These are phyloP conservation scores for Sordariomycetes sp. DNA, from an alignment of 2,329 filamentous ascomycete species.

Conservation along the genomic window DNA sequence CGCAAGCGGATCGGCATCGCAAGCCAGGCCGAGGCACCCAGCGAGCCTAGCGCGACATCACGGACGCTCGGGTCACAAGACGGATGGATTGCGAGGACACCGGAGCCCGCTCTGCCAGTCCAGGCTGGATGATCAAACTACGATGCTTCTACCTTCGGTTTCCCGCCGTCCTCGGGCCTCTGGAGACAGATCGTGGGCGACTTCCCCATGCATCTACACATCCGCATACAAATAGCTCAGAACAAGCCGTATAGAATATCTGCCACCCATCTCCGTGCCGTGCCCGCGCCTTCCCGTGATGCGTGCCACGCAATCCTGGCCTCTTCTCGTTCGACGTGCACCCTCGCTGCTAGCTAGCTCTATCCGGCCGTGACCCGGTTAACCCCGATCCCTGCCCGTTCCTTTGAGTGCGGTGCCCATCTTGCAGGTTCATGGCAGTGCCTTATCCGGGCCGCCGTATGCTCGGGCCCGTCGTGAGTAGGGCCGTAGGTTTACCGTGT, in stretches of 20 bases:
- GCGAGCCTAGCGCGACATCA: background rate
- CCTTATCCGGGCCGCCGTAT: no score
- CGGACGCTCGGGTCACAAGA: background rate
- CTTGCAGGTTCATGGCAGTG: no score
- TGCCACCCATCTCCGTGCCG: conserved; percentile 64
- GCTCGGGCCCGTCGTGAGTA: no score
- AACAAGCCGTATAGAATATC: conserved; percentile 60
- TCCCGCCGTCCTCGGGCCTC: conserved; percentile 23
- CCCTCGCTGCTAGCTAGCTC: conserved; percentile 38
- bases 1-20: background rate
- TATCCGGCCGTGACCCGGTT: conserved; percentile 42
- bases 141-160: background rate
- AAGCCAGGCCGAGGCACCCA: background rate
- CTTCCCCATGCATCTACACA: conserved; percentile 54
- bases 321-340: conserved; percentile 28
- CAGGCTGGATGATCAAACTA: background rate
- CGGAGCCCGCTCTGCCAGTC: background rate
- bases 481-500: no score
- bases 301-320: conserved; percentile 51
- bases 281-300: conserved; percentile 43
- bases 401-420: no score
- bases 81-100: background rate
- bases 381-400: conserved; percentile 1
- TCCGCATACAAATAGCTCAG: conserved; percentile 53
- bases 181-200: conserved; percentile 53